A percentile compares a stretch with the other conserved stretches of the same genome.
These are phyloP conservation scores for Sugiyamaella mastotermitis DNA, from an alignment of 805 yeast genomes.

Conservation along the genomic window DNA sequence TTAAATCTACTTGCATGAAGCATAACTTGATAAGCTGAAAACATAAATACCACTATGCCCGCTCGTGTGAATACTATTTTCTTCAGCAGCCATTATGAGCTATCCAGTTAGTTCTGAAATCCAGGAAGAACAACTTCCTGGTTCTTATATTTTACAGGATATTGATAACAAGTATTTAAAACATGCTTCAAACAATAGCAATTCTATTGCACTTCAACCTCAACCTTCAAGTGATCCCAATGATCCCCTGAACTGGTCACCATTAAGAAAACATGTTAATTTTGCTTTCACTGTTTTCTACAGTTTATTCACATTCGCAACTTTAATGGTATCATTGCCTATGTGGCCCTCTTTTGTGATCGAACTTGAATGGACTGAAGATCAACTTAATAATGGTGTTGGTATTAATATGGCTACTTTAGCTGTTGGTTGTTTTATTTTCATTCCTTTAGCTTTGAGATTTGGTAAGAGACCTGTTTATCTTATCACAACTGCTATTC, in stretches of 20 bases:
- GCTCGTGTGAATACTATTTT: too few relatives aligned
- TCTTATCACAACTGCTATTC: constrained; percentile 7
- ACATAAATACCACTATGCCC: too few relatives aligned
- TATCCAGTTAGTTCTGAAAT: too few relatives aligned
- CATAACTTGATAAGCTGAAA: too few relatives aligned
- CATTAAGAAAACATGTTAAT: constrained; percentile 41
- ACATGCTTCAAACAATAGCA: too few relatives aligned
- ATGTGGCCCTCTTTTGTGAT: constrained; percentile 34
- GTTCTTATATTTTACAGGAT: too few relatives aligned
- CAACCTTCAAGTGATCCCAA: constrained; percentile 63
- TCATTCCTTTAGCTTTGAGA: constrained; percentile 15
- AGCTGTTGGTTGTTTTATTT: constrained; percentile 13
- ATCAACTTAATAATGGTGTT: constrained; percentile 12
- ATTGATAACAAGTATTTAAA: too few relatives aligned
- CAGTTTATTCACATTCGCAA: constrained; percentile 41
- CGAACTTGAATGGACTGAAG: constrained; percentile 28
- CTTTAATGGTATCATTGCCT: constrained; percentile 43
- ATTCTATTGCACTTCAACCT: too few relatives aligned
- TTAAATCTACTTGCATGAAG: too few relatives aligned
- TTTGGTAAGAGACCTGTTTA: constrained; percentile 17
- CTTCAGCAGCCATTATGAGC: too few relatives aligned
- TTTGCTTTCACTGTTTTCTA: constrained; percentile 33
- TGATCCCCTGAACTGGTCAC: constrained; percentile 64
- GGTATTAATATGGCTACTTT: constrained; percentile 11
- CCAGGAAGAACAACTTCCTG: too few relatives aligned